Evolutionary conservation across 495 filamentous ascomycete species (phyloP), one percentile per base, ranked within the genome.

Genomic region (Neurospora sp.): DNA sequence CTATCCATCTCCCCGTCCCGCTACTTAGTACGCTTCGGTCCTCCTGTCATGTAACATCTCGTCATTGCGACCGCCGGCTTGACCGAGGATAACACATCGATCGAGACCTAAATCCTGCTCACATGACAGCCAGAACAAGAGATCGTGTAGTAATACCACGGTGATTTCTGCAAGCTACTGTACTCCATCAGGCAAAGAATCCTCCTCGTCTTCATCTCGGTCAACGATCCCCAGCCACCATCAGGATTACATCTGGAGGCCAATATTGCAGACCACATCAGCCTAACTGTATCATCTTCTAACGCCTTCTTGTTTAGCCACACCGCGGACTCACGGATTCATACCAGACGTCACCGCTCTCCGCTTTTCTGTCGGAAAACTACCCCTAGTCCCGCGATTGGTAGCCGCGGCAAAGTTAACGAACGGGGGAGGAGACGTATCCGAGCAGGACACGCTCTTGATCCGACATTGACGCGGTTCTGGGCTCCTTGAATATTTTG

Each of bases 271-370:
- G 71, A 19, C 71, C 71, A 59, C 42, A 34, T 62, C 38, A 71
- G 34, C 31, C 34, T 24, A 11, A 62, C 31, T 15, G 71, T 62
- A 42, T 36, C 19, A 3, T 21, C 17, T 62, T n/a, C 31, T 69
- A 70, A 76, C 77, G 72, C 76, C 73, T 73, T 75, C 71, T 66
- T 73, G 76, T 78, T 79, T 79, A 81, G 78, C 76, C 78, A 76
- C 78, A 74, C 75, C 69, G 37, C 62, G 71, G 36, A 62, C 54
- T 62, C 54, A 31, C 54, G 54, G 54, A 62, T 62, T 62, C 54
- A 62, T 28, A 62, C 54, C 54, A 62, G 24, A 62, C 54, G 54
- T 31, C 54, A 31, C 59, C 69, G 71, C 62, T 54, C 43, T 17
- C 62, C 71, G 70, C 72, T 74, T 73, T 31, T 45, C 66, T 71